phyloP scores from a whole-genome alignment of 495 filamentous ascomycete genomes.

The Podospora bellae-mahoneyi region DNA sequence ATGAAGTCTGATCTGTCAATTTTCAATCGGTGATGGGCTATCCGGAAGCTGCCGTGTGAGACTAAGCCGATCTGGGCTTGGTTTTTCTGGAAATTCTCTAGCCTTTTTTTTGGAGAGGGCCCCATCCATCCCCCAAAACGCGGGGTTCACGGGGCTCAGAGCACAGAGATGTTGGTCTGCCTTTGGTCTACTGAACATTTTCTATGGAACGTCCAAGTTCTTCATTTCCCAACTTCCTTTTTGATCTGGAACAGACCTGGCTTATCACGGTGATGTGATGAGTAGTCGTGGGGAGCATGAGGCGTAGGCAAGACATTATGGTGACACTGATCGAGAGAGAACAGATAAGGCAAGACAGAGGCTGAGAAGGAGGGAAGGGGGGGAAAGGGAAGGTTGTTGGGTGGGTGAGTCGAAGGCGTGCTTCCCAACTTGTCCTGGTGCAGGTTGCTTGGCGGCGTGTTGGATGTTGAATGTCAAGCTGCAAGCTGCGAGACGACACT shows the following conservation, averaged over 20 bases:
- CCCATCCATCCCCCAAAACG: too few species aligned
- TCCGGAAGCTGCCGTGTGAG: too few species aligned
- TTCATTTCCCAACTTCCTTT: background rate
- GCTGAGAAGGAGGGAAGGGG: background rate
- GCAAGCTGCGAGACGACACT: background rate
- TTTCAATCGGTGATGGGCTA: too few species aligned
- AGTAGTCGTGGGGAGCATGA: background rate
- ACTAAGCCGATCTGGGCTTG: too few species aligned
- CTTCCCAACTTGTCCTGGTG: background rate
- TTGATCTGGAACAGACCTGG: background rate
- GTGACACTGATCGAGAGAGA: background rate
- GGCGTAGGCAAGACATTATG: background rate
- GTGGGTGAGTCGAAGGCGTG: background rate
- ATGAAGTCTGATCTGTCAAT: too few species aligned
- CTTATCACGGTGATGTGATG: background rate
- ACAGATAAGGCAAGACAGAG: background rate
- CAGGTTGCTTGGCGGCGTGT: background rate
- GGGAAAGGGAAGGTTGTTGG: background rate
- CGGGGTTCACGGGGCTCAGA: too few species aligned
- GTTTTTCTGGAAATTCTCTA: too few species aligned
- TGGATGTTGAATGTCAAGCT: slow-evolving; percentile 2
- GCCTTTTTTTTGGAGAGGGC: too few species aligned
- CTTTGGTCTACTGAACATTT: too few species aligned
- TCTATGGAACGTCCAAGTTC: too few species aligned
- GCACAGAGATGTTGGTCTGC: too few species aligned